Conservation (phyloP, 768 basidiomycete species). For the Crassisporium funariophilum region DNA sequence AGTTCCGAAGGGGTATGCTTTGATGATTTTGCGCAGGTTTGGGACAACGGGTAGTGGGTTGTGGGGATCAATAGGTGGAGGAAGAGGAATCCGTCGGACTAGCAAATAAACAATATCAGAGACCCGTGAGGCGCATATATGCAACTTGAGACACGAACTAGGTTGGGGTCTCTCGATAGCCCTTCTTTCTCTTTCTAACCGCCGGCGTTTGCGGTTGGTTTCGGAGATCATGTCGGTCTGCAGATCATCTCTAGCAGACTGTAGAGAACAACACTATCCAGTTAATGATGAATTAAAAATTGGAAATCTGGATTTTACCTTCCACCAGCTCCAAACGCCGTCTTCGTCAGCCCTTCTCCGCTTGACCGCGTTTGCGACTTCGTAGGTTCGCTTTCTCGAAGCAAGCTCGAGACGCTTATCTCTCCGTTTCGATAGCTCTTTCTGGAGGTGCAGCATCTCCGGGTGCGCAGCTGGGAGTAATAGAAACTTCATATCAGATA, state of each 20-base stretch:
- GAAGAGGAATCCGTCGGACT: conserved; percentile 63
- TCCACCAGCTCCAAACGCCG: conserved; percentile 91
- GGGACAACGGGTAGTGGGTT: conserved; percentile 51
- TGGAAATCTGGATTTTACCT: conserved; percentile 44
- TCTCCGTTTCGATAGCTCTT: conserved; percentile 74
- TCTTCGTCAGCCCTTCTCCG: conserved; percentile 71
- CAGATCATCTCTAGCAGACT: conserved; percentile 78
- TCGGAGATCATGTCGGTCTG: conserved; percentile 90
- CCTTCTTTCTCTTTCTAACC: conserved; percentile 84
- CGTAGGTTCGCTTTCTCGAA: conserved; percentile 68
- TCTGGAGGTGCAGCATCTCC: conserved; percentile 79
- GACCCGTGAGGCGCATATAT: neutral
- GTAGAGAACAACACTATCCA: conserved; percentile 10
- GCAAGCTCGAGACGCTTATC: conserved; percentile 85
- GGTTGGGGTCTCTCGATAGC: conserved; percentile 75
- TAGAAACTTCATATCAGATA: conserved; percentile 2
- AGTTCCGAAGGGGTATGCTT: conserved; percentile 52
- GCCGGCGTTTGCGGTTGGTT: conserved; percentile 81
- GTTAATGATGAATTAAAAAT: conserved; percentile 1
- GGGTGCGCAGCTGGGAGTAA: conserved; percentile 81
- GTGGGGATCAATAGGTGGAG: conserved; percentile 40
- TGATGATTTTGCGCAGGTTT: conserved; percentile 67
- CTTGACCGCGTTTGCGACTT: conserved; percentile 61
- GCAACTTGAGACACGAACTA: conserved; percentile 44
- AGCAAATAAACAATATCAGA: conserved; percentile 2